Conservation (phyloP, 164 flowering plant genomes). For the Saururus chinensis region DNA sequence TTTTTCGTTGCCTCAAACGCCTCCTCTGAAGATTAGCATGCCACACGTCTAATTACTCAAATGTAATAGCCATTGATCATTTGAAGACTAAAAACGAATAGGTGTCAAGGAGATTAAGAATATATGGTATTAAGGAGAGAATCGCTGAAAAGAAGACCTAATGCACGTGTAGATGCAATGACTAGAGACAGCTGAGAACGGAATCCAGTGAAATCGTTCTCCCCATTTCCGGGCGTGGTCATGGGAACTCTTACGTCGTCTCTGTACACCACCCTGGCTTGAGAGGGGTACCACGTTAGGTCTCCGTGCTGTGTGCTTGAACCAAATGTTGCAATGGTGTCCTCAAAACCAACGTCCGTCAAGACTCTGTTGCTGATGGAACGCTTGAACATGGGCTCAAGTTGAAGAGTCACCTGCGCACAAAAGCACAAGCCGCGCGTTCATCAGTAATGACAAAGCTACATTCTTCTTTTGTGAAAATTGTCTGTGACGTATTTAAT, state of each 20-base stretch:
- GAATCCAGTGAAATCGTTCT: conserved; percentile 6
- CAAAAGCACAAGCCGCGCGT: neutral
- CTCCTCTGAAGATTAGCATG: neutral
- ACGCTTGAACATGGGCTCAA: conserved; percentile 10
- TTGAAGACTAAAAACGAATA: neutral
- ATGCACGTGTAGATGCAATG: neutral
- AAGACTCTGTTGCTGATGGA: conserved; percentile 5
- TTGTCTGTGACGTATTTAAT: too few relatives aligned
- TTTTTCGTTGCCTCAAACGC: conserved; percentile 2
- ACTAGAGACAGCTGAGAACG: conserved; percentile 2
- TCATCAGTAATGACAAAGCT: too few relatives aligned
- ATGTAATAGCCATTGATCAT: neutral
- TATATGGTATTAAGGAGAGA: too few relatives aligned
- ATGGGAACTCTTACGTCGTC: conserved; percentile 4
- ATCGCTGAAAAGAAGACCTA: neutral
- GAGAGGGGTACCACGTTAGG: conserved; percentile 8
- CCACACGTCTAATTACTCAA: too few relatives aligned
- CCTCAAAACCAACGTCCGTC: neutral
- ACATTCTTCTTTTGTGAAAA: too few relatives aligned
- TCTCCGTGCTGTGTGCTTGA: conserved; percentile 5
- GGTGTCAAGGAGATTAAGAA: neutral
- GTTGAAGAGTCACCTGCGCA: conserved; percentile 7
- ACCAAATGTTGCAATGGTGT: conserved; percentile 3
- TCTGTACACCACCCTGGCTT: conserved; percentile 2
- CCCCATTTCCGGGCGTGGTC: conserved; percentile 1